Conservation (phyloP, 2,329 filamentous ascomycete genomes). For the Xylaria polymorpha region DNA sequence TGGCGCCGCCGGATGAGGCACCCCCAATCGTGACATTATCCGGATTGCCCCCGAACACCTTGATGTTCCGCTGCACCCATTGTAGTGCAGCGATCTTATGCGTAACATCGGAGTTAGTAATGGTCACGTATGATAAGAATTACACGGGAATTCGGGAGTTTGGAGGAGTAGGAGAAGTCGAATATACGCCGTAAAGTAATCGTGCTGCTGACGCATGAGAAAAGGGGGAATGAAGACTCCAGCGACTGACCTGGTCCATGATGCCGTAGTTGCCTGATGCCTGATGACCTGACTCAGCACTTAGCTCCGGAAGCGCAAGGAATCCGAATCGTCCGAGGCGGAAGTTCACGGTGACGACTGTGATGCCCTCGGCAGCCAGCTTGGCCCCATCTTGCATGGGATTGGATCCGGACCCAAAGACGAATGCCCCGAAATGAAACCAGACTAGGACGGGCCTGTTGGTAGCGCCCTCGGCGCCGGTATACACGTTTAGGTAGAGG, state of each 20-base stretch:
- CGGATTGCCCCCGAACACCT: conserved; percentile 28
- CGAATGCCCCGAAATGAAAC: conserved; percentile 36
- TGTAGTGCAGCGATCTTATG: conserved; percentile 22
- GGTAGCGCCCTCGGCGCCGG: conserved; percentile 18
- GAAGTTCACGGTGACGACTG: conserved; percentile 36
- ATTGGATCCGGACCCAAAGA: conserved; percentile 29
- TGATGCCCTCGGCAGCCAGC: conserved; percentile 25
- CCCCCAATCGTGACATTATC: conserved; percentile 31
- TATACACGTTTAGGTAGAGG: conserved; percentile 33
- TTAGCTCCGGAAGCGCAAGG: conserved; percentile 33
- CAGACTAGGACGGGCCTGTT: conserved; percentile 33
- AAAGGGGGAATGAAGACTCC: neutral
- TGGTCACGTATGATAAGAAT: neutral
- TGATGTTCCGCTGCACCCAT: conserved; percentile 35
- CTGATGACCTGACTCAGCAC: conserved; percentile 27
- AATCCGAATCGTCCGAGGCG: conserved; percentile 34
- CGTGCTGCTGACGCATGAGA: neutral
- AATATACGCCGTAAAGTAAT: too few relatives aligned
- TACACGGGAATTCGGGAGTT: neutral
- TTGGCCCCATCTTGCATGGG: conserved; percentile 32
- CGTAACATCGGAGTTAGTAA: neutral
- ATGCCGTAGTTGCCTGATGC: conserved; percentile 35
- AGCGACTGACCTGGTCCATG: conserved; percentile 29
- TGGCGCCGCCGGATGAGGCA: conserved; percentile 30
- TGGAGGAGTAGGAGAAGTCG: neutral